These are phyloP conservation scores for Mucor plumbeus DNA, from an alignment of 371 early-diverging fungal species.

Conservation along the genomic window DNA sequence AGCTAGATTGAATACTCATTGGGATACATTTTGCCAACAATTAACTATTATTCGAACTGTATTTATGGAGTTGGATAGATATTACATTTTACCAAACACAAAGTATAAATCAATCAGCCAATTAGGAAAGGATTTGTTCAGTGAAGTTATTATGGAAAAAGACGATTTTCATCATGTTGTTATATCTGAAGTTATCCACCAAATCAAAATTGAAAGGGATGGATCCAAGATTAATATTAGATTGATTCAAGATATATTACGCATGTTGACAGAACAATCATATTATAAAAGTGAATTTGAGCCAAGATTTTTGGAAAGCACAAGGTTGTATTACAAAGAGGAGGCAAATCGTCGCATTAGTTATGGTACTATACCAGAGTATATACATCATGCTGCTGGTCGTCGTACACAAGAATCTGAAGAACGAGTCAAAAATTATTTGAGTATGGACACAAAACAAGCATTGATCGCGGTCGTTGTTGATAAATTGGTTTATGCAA, in stretches of 20 bases:
- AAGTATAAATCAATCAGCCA: conserved; percentile 62
- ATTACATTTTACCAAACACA: conserved; percentile 79
- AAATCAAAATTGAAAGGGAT: conserved; percentile 36
- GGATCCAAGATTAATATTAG: conserved; percentile 59
- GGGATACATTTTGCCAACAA: conserved; percentile 37
- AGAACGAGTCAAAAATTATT: conserved; percentile 64
- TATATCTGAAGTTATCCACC: conserved; percentile 11
- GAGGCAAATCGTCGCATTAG: conserved; percentile 65
- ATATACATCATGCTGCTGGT: conserved; percentile 66
- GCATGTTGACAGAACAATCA: conserved; percentile 80
- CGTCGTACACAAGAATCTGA: conserved; percentile 70
- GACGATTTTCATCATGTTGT: conserved; percentile 8
- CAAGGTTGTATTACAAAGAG: conserved; percentile 68
- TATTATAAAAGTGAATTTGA: conserved; percentile 77
- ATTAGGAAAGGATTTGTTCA: conserved; percentile 25
- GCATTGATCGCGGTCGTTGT: conserved; percentile 63
- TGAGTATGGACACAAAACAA: conserved; percentile 72
- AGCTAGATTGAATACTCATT: conserved; percentile 41
- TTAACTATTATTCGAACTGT: conserved; percentile 77
- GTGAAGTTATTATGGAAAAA: conserved; percentile 18
- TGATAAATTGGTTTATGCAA: conserved; percentile 64
- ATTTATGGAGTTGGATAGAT: conserved; percentile 91
- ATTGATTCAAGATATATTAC: conserved; percentile 69
- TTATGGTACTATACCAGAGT: conserved; percentile 56
- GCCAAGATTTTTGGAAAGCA: conserved; percentile 62